Evolutionary conservation across 78 protist species (phyloP).

Genomic region (Acrasis kona): DNA sequence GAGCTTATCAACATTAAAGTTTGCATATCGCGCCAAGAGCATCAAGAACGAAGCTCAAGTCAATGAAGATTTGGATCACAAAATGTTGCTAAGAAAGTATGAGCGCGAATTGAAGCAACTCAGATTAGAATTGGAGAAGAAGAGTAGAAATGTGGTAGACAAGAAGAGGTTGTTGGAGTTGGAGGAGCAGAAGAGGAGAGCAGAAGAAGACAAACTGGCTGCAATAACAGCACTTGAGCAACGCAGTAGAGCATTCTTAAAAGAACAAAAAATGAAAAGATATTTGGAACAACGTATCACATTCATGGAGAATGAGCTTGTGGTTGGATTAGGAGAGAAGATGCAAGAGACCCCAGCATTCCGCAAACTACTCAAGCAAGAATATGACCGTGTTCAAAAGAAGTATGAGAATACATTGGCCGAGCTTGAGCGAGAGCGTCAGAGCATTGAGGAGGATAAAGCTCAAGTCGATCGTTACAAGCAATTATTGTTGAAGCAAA

Average conservation of each 20-base stretch:
- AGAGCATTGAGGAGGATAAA: conserved; percentile 29
- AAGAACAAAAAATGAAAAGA: too few relatives aligned
- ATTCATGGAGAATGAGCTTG: conserved; percentile 21
- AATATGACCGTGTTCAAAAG: not conserved
- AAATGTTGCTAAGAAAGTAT: conserved; percentile 24
- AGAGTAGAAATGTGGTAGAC: conserved; percentile 33
- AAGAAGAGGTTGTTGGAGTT: conserved; percentile 24
- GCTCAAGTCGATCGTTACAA: conserved; percentile 49
- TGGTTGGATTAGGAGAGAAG: conserved; percentile 4
- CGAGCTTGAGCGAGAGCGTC: conserved; percentile 36
- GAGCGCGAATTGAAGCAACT: conserved; percentile 36
- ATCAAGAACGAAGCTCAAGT: conserved; percentile 47
- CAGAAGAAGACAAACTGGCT: conserved; percentile 31
- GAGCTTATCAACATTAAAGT: conserved; percentile 40
- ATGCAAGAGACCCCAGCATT: conserved; percentile 7
- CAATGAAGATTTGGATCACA: conserved; percentile 50
- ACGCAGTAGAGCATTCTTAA: too few relatives aligned
- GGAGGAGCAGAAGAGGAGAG: conserved; percentile 34
- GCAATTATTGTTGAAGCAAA: conserved; percentile 51
- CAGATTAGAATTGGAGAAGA: conserved; percentile 21
- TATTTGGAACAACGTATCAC: too few relatives aligned
- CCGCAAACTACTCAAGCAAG: conserved; percentile 1
- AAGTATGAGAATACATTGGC: conserved; percentile 9
- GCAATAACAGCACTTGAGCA: too few relatives aligned
- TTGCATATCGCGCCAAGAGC: conserved; percentile 65